Conservation (phyloP, 2,329 filamentous ascomycete species). For the Camillea tinctor region DNA sequence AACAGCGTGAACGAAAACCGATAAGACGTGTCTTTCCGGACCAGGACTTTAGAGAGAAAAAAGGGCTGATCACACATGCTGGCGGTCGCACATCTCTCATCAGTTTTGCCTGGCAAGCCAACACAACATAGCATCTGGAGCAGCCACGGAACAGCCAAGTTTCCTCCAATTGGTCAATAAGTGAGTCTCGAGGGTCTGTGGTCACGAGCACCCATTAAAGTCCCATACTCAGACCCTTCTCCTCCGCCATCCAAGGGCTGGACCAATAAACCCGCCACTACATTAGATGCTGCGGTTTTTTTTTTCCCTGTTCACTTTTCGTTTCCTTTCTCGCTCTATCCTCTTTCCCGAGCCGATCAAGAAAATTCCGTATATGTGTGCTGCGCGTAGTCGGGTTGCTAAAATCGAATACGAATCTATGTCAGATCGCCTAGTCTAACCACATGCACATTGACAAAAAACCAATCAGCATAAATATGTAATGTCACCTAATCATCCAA, state of each 20-base stretch:
- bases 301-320: background rate
- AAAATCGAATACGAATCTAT: background rate
- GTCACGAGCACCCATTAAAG: background rate
- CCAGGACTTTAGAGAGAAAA: background rate
- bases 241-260: background rate
- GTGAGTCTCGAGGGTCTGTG: background rate
- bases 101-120: background rate
- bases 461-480: background rate
- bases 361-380: background rate
- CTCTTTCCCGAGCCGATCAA: background rate
- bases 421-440: background rate
- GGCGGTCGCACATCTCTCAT: conserved; percentile 1
- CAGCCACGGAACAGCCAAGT: background rate
- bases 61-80: conserved; percentile 1
- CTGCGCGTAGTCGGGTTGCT: background rate
- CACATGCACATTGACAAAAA: background rate
- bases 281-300: background rate
- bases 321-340: background rate
- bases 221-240: background rate
- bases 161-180: background rate
- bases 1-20: background rate
- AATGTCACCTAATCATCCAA: background rate
- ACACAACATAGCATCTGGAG: background rate
- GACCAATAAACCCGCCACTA: background rate
- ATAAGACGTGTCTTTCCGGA: background rate